Conservation (phyloP, 2,329 filamentous ascomycete genomes). For the Stagonosporopsis chrysanthemi region DNA sequence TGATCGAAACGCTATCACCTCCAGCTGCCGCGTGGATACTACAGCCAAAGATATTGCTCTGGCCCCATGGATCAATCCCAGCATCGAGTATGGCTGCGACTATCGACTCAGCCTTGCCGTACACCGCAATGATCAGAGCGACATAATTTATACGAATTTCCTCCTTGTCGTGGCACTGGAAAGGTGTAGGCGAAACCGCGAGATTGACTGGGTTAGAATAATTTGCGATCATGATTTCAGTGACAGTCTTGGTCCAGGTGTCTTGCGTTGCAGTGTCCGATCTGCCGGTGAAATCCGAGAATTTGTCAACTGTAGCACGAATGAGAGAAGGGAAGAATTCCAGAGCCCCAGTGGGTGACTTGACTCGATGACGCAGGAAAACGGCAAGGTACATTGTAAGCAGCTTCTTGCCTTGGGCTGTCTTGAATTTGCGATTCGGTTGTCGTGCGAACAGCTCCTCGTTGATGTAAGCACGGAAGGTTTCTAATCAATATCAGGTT, state of each 20-base stretch:
- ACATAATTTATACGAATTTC: too few species aligned
- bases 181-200: not conserved
- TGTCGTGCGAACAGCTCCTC: slow-evolving; percentile 5
- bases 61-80: not conserved
- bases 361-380: not conserved
- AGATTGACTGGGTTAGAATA: too few species aligned
- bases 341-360: not conserved
- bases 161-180: not conserved
- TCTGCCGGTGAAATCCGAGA: not conserved
- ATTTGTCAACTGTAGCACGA: not conserved
- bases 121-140: not conserved
- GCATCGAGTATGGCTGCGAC: not conserved
- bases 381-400: slow-evolving; percentile 4
- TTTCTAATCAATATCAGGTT: not conserved
- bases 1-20: not conserved
- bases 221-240: not conserved
- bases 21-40: not conserved
- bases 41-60: not conserved
- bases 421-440: not conserved
- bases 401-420: not conserved
- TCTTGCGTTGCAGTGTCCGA: not conserved
- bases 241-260: not conserved
- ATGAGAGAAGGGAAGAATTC: slow-evolving; percentile 1
- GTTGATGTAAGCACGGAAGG: slow-evolving; percentile 4
- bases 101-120: too few species aligned